Conservation (phyloP, 129 eudicot genomes). For the Chrysanthemum makinoi region DNA sequence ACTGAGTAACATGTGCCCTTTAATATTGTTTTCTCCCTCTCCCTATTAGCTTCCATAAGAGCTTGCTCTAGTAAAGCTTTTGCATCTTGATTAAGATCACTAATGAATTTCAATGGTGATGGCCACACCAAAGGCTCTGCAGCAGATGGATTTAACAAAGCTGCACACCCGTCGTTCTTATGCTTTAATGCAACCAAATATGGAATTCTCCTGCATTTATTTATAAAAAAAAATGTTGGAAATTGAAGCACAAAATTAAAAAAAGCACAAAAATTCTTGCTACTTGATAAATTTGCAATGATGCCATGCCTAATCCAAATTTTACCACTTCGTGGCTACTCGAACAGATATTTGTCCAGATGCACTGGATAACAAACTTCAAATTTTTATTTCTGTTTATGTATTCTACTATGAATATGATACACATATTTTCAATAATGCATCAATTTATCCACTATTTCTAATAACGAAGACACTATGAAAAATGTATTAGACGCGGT, state of each 20-base stretch:
- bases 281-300: neutral
- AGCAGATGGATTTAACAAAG: conserved; percentile 73
- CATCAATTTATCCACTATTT: too few species aligned
- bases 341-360: neutral
- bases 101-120: conserved; percentile 62
- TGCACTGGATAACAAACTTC: neutral
- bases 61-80: conserved; percentile 43
- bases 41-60: conserved; percentile 40
- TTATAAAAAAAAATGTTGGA: neutral
- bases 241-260: too few species aligned
- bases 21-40: conserved; percentile 39
- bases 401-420: too few species aligned
- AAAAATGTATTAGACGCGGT: too few species aligned
- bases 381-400: neutral
- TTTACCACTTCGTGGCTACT: neutral
- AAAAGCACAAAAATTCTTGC: neutral
- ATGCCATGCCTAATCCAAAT: neutral
- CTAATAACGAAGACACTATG: too few species aligned
- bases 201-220: conserved; percentile 66
- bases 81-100: conserved; percentile 47
- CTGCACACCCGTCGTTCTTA: conserved; percentile 68
- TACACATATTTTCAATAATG: too few species aligned
- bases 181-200: conserved; percentile 72
- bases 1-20: conserved; percentile 38
- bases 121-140: conserved; percentile 92